Base-by-base conservation (phyloP, 1,284 basidiomycete species). In the Papiliotrema terrestris region DNA sequence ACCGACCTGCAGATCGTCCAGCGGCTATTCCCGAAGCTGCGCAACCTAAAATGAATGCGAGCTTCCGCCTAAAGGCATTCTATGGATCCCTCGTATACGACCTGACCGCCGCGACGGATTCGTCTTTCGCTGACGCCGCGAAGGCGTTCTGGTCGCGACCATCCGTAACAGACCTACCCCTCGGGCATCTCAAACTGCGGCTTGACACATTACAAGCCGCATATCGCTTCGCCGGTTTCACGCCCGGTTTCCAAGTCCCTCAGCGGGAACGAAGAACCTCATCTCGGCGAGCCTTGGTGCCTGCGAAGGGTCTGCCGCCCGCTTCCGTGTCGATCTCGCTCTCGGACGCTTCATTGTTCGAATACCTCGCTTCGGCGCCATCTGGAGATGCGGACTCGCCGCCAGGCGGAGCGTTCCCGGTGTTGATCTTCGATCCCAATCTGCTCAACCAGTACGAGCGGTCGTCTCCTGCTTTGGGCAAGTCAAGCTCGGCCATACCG, bases 401-500 rank as follows among this genome's bases (percentile, higher is more conserved):
- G 2, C 74, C 73, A 1, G 68, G 71, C 3, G 69, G 68, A 20
- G 56, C 63, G 0, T 72, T 71, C 43, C 76, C 78, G 1, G 68
- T 78, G 1, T 42, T 78, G 15, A 58, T 78, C 17, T 74, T 76
- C 37, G 77, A 78, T 51, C 51, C 62, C 2, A 69, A 69, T 36
- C 59, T 79, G 3, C 51, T 63, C 0, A 65, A 62, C 44, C 72
- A 75, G 51, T 74, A 75, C 56, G 68, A 72, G 3, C 39, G 39
- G 8, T 4, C 39, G 4, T 32, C n/a, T 19, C 9, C 29, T 6
- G 13, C 22, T 48, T 32, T 26, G 13, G 9, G n/a, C 5, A 3
- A 14, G 3, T 32, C 29, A 11, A 32, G 29, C 29, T 17, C 39
- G 15, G 39, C 15, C 20, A 41, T 41, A 5, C 39, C 39, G 15